phyloP scores from a whole-genome alignment of 2,329 filamentous ascomycete genomes.

The Curvularia sp. region DNA sequence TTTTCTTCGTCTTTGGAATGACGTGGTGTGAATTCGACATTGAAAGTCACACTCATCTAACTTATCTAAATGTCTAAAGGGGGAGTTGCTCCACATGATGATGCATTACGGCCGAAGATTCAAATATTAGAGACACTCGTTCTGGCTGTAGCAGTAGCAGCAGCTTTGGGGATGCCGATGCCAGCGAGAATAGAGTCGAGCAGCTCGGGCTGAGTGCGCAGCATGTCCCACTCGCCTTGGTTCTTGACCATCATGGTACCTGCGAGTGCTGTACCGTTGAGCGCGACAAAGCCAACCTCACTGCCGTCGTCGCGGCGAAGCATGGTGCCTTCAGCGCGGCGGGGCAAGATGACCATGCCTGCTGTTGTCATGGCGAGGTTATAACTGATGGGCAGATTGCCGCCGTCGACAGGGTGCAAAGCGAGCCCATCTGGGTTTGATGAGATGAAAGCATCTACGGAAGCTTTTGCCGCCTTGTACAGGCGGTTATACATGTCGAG shows the following conservation, averaged over 20 bases:
- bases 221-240: slow-evolving; percentile 60
- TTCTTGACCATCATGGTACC: slow-evolving; percentile 67
- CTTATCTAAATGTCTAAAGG: not conserved
- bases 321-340: slow-evolving; percentile 55
- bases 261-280: slow-evolving; percentile 65
- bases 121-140: slow-evolving; percentile 7
- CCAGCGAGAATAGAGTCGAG: slow-evolving; percentile 55
- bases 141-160: slow-evolving; percentile 3
- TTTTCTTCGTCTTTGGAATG: not conserved
- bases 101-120: not conserved
- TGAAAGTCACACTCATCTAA: not conserved
- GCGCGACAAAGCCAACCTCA: slow-evolving; percentile 54
- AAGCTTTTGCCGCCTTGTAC: slow-evolving; percentile 43
- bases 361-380: slow-evolving; percentile 64
- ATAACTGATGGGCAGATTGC: slow-evolving; percentile 61
- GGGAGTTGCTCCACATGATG: not conserved
- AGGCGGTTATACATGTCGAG: slow-evolving; percentile 46
- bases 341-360: slow-evolving; percentile 62
- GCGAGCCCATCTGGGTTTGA: slow-evolving; percentile 44
- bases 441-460: slow-evolving; percentile 52
- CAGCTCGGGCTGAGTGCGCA: slow-evolving; percentile 52
- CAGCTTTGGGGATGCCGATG: slow-evolving; percentile 43
- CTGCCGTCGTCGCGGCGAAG: slow-evolving; percentile 51
- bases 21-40: not conserved
- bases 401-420: slow-evolving; percentile 40